Percentiles rank a stretch among this genome's conserved stretches.
Evolutionary conservation across 176 grass and related monocot species (phyloP).

Genomic region (Carex littledalei): DNA sequence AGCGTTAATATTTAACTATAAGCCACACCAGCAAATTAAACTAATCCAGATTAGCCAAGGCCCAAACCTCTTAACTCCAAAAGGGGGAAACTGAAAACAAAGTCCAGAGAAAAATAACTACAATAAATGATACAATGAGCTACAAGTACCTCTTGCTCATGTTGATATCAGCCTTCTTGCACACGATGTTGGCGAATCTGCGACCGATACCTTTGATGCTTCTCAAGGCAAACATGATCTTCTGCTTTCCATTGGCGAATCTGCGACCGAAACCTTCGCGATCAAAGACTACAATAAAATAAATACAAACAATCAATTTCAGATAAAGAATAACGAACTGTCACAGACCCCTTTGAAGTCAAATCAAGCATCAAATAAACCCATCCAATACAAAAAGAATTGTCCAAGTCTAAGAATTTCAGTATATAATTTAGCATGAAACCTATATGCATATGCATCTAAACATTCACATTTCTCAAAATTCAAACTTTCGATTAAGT

Average conservation of each 20-base stretch:
- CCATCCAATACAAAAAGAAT: no score
- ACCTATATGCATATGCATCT: no score
- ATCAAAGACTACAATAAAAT: constrained; percentile 46
- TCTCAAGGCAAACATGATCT: constrained; percentile 93
- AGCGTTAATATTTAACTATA: background rate
- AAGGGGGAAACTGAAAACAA: background rate
- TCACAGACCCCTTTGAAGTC: no score
- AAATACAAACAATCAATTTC: background rate
- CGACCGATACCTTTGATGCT: constrained; percentile 91
- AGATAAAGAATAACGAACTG: no score
- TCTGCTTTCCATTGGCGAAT: constrained; percentile 57
- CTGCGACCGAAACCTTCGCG: constrained; percentile 79
- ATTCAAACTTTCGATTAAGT: no score
- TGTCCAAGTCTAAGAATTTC: no score
- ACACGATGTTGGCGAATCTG: constrained; percentile 84
- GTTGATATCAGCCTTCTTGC: constrained; percentile 98
- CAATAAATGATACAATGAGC: background rate
- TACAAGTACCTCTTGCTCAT: constrained; percentile 65
- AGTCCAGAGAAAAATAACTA: background rate
- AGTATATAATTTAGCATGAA: no score
- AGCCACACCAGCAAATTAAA: background rate
- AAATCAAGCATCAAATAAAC: no score
- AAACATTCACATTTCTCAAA: no score
- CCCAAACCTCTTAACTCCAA: background rate
- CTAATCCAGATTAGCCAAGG: background rate